Base-by-base conservation (phyloP, 148 eudicot species). In the Rhododendron williamsianum region DNA sequence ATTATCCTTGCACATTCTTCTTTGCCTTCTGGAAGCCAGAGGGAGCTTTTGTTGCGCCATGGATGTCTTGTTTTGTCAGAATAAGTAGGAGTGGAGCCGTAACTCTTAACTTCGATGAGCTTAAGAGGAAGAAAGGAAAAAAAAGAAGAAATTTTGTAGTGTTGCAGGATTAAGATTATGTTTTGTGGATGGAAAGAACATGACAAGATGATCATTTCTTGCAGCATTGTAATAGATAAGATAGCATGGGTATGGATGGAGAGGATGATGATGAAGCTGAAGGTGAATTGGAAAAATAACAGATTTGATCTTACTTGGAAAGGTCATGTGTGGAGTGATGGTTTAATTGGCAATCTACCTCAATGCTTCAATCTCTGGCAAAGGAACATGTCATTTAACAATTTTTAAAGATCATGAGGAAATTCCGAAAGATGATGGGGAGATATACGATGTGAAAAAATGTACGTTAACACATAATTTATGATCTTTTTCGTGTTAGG, bases 191-290 rank as follows among this genome's bases (percentile, higher is more conserved):
- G 93, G 88, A 74, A 88, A 87, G 79, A 86, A 87, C 41, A 81
- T 69, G 13, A 86, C 45, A 12, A 86, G 85, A 15, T 36, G 91
- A 88, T 41, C 93, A 82, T 69, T 84, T 89, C 60, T 52, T 94
- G 89, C 93, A 86, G 87, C 90, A 84, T 81, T 95, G 97, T 84
- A 86, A 79, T 84, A 85, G 76, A 76, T 77, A 78, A 73, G 87
- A 85, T 58, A 82, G 18, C 60, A 86, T 52, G 84, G 85, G 23
- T 56, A 84, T 84, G 82, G 78, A 78, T 76, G 71, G 72, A 4
- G 89, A 86, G 16, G 89, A 76, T 60, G 81, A 65, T 23, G 88
- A 80, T 69, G 91, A 89, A 11, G 94, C 85, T 4, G 93, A 87
- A 45, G 90, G 69, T 35, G 94, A 87, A 49, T 90, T 67, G 0